These are phyloP conservation scores for Tricholoma flavovirens DNA, from an alignment of 768 basidiomycete genomes.

Conservation along the genomic window DNA sequence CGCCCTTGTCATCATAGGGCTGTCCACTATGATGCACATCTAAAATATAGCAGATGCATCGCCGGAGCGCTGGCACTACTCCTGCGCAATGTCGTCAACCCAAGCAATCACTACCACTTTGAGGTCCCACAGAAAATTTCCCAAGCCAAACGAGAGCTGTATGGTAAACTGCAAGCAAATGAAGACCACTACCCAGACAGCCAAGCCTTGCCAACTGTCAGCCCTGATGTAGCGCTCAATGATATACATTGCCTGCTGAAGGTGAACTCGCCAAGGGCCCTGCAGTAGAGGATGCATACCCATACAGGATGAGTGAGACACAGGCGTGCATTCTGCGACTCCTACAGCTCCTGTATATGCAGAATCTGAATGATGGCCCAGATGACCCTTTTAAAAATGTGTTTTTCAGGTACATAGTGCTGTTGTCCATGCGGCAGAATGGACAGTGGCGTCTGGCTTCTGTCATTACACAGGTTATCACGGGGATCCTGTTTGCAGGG, in stretches of 20 bases:
- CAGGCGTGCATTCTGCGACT: not conserved
- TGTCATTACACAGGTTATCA: constrained; percentile 12
- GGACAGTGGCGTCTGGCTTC: constrained; percentile 3
- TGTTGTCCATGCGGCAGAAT: constrained; percentile 1
- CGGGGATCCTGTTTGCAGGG: constrained; percentile 4
- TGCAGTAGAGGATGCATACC: too few relatives aligned
- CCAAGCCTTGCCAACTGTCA: not conserved
- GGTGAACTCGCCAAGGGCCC: too few relatives aligned
- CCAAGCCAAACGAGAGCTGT: not conserved
- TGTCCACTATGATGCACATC: constrained; percentile 4
- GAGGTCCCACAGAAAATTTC: not conserved
- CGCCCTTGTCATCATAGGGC: not conserved
- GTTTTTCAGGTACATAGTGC: constrained; percentile 1
- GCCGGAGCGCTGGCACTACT: not conserved
- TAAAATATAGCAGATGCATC: not conserved
- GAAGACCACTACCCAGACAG: not conserved
- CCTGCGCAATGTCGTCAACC: not conserved
- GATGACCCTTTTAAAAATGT: not conserved
- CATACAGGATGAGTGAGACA: not conserved
- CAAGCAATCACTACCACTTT: not conserved
- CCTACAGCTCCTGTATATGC: not conserved
- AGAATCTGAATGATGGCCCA: not conserved
- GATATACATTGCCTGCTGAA: not conserved
- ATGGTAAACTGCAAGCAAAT: not conserved
- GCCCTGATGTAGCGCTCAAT: not conserved